Percentiles rank a stretch among this genome's conserved stretches.
Conservation (phyloP, 1,284 basidiomycete species). For the Gomphus bonarii region DNA sequence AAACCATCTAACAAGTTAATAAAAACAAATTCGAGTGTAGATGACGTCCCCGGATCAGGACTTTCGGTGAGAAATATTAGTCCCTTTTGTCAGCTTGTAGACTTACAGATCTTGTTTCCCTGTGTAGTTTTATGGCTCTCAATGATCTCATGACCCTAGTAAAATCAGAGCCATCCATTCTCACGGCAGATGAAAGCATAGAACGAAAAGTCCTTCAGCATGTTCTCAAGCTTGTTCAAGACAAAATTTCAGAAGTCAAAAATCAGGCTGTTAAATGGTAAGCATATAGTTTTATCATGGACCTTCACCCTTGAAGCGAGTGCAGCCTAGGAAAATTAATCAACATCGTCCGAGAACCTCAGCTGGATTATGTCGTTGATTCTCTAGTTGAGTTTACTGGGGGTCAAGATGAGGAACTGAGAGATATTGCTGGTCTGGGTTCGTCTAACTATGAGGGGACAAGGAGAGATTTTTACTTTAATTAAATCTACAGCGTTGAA, state of each 20-base stretch:
- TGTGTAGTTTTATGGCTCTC: slow-evolving; percentile 81
- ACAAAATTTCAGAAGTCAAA: slow-evolving; percentile 96
- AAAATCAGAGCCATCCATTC: slow-evolving; percentile 56
- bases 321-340: slow-evolving; percentile 74
- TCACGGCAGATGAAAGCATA: slow-evolving; percentile 68
- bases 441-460: slow-evolving; percentile 18
- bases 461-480: slow-evolving; percentile 3
- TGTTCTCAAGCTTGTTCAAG: slow-evolving; percentile 79
- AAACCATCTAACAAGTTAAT: not conserved
- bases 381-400: slow-evolving; percentile 77
- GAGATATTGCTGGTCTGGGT: slow-evolving; percentile 93
- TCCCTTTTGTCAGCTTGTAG: slow-evolving; percentile 2
- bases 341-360: slow-evolving; percentile 72
- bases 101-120: slow-evolving; percentile 14
- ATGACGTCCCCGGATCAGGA: slow-evolving; percentile 80
- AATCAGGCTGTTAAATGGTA: slow-evolving; percentile 95
- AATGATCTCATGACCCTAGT: slow-evolving; percentile 87
- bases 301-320: not conserved
- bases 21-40: slow-evolving; percentile 27
- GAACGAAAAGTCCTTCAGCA: slow-evolving; percentile 76
- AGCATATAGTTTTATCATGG: slow-evolving; percentile 16
- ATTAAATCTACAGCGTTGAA: slow-evolving; percentile 60
- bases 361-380: slow-evolving; percentile 83
- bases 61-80: slow-evolving; percentile 44
- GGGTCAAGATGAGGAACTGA: slow-evolving; percentile 79